phyloP scores from a whole-genome alignment of 768 basidiomycete species.

The Termitomyces sp. region DNA sequence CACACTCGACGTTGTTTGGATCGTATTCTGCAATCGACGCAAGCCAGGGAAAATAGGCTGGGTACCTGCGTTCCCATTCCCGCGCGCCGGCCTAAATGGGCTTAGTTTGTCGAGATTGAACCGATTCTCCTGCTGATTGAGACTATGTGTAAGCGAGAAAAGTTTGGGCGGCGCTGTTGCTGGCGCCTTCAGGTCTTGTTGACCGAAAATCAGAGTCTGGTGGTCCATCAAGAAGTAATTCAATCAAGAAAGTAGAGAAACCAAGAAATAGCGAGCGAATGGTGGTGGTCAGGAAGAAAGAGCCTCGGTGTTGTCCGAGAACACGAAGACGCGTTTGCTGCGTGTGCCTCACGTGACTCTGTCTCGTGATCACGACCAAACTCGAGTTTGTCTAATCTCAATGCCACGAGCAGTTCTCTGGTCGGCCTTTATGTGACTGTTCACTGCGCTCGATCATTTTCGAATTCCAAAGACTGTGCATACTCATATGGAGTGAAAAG shows the following conservation, averaged over 20 bases:
- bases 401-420: too few species aligned
- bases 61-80: background rate
- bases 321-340: background rate
- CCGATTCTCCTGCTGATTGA: conserved; percentile 12
- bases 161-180: background rate
- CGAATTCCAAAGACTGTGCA: background rate
- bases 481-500: background rate
- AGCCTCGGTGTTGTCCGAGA: background rate
- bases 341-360: background rate
- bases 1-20: background rate
- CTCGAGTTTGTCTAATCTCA: too few species aligned
- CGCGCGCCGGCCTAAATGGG: background rate
- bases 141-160: conserved; percentile 11
- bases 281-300: background rate
- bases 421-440: background rate
- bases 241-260: background rate
- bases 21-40: conserved; percentile 4
- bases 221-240: background rate
- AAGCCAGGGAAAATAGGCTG: conserved; percentile 10
- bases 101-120: background rate
- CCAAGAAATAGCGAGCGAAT: background rate
- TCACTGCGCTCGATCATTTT: background rate
- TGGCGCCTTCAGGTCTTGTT: background rate
- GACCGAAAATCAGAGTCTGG: background rate
- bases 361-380: background rate